phyloP scores from a whole-genome alignment of 1,284 basidiomycete genomes.

The Pseudomicrostroma phylloplanum region DNA sequence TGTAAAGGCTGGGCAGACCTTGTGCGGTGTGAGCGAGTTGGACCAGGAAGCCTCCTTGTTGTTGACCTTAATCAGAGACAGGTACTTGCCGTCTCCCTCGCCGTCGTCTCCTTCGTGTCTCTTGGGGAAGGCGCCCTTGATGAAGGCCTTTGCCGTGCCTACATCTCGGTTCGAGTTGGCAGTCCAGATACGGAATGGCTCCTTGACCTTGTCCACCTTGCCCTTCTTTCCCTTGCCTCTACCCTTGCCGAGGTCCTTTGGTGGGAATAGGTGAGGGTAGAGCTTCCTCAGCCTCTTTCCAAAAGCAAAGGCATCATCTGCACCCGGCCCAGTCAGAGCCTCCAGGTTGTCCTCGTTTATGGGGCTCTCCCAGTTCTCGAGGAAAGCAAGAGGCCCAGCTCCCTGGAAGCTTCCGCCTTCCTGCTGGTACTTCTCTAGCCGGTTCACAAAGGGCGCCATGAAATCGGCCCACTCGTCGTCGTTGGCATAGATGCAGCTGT shows the following conservation, averaged over 20 bases:
- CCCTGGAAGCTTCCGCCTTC: constrained; percentile 19
- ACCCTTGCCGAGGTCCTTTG: constrained; percentile 20
- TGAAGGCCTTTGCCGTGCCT: constrained; percentile 52
- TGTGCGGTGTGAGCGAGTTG: constrained; percentile 52
- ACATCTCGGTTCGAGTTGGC: constrained; percentile 52
- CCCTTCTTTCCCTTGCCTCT: constrained; percentile 6
- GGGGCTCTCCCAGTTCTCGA: constrained; percentile 51
- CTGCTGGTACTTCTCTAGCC: background rate
- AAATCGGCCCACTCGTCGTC: constrained; percentile 53
- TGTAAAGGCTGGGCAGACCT: constrained; percentile 46
- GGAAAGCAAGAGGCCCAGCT: constrained; percentile 46
- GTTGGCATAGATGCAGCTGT: constrained; percentile 52
- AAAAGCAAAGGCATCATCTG: constrained; percentile 49
- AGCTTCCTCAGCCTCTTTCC: constrained; percentile 50
- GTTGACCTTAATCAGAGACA: constrained; percentile 53
- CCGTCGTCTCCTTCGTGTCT: constrained; percentile 52
- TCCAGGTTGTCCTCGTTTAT: constrained; percentile 69
- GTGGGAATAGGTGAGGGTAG: constrained; percentile 51
- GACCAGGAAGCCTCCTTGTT: constrained; percentile 53
- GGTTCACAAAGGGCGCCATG: constrained; percentile 53
- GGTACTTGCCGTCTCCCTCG: constrained; percentile 52
- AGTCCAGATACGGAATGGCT: constrained; percentile 47
- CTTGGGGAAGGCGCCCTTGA: constrained; percentile 53
- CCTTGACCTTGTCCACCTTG: constrained; percentile 11
- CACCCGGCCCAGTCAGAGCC: constrained; percentile 56